These are phyloP conservation scores for Pilaira anomala DNA, from an alignment of 192 early-diverging fungal species.

Conservation along the genomic window DNA sequence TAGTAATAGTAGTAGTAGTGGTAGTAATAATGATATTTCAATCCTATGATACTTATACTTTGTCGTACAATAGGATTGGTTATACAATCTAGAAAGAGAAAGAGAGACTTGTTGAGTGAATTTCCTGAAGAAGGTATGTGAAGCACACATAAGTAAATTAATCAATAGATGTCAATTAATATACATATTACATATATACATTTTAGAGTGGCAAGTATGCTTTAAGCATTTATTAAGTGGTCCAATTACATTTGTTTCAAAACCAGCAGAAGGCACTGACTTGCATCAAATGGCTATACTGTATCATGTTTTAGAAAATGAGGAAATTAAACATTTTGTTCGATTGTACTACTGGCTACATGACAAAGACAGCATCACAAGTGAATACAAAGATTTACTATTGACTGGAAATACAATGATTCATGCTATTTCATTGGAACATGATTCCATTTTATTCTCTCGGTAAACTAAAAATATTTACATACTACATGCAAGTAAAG, in stretches of 20 bases:
- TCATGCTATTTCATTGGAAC: constrained; percentile 24
- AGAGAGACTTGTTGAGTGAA: not conserved
- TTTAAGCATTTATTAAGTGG: constrained; percentile 25
- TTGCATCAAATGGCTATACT: constrained; percentile 25
- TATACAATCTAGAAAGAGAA: constrained; percentile 1
- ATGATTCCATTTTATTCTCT: constrained; percentile 29
- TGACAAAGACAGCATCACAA: not conserved
- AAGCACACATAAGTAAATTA: not conserved
- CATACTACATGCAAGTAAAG: no score
- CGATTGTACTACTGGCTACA: constrained; percentile 22
- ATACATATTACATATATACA: not conserved
- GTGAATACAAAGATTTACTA: constrained; percentile 31
- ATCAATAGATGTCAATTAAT: not conserved
- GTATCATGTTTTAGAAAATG: constrained; percentile 29
- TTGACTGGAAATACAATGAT: constrained; percentile 29
- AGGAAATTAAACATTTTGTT: constrained; percentile 19
- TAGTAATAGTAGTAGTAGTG: no score
- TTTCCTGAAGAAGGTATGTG: not conserved
- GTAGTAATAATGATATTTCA: no score
- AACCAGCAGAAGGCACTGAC: not conserved
- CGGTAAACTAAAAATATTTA: no score
- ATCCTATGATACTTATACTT: not conserved
- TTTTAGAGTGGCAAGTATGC: constrained; percentile 18
- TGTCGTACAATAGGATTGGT: not conserved
- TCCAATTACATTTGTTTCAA: constrained; percentile 21